A percentile compares a stretch with the other conserved stretches of the same genome.
phyloP scores from a whole-genome alignment of 768 basidiomycete genomes.

The Hypholoma sublateritium region DNA sequence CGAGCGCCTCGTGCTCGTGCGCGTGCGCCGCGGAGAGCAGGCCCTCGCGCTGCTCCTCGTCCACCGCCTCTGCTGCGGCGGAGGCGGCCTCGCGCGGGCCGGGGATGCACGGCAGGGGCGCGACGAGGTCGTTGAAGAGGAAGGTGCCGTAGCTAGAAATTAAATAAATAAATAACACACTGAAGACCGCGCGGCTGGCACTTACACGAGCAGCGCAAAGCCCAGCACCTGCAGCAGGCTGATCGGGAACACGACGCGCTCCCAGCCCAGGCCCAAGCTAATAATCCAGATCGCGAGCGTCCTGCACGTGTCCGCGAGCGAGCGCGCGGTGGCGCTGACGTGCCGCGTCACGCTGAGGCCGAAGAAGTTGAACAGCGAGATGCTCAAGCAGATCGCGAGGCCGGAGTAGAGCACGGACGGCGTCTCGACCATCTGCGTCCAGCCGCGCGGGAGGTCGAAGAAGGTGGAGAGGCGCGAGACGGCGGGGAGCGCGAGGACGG shows the following conservation, averaged over 20 bases:
- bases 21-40: conserved; percentile 32
- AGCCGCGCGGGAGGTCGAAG: conserved; percentile 90
- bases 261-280: conserved; percentile 89
- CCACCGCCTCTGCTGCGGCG: conserved; percentile 38
- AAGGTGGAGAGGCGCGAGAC: conserved; percentile 63
- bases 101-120: conserved; percentile 60
- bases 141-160: conserved; percentile 84
- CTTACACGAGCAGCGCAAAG: conserved; percentile 88
- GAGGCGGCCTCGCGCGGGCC: conserved; percentile 31
- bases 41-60: conserved; percentile 54
- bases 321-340: conserved; percentile 90
- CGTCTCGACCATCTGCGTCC: conserved; percentile 82
- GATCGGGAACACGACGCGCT: conserved; percentile 77
- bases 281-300: conserved; percentile 96
- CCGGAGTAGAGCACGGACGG: conserved; percentile 68
- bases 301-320: conserved; percentile 91
- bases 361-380: conserved; percentile 86
- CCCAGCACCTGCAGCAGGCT: conserved; percentile 81
- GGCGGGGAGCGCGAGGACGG: conserved; percentile 72
- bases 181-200: conserved; percentile 19
- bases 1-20: conserved; percentile 23
- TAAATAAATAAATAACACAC: background rate
- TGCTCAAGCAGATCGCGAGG: conserved; percentile 72
- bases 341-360: conserved; percentile 90
- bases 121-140: conserved; percentile 86